Conservation (phyloP, 805 yeast species). For the Wickerhamomyces pijperi region DNA sequence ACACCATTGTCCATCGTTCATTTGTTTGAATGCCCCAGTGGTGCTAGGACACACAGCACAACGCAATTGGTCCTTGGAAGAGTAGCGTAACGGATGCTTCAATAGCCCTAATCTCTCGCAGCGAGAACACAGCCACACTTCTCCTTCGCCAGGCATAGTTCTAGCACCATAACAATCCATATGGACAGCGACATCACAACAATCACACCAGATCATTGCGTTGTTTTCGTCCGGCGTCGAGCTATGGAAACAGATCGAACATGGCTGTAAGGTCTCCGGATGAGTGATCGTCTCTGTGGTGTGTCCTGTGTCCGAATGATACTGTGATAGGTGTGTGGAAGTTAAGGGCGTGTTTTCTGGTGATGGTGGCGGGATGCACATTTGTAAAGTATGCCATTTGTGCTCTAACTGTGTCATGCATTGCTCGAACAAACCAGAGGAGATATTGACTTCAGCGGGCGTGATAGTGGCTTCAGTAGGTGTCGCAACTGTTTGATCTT, state of each 20-base stretch:
- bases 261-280: not conserved
- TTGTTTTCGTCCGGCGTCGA: slow-evolving; percentile 44
- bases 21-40: slow-evolving; percentile 88
- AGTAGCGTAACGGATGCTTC: too few species aligned
- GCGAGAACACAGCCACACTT: slow-evolving; percentile 87
- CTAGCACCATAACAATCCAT: slow-evolving; percentile 97
- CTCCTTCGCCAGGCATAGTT: slow-evolving; percentile 89
- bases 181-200: slow-evolving; percentile 93
- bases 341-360: too few species aligned
- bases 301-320: too few species aligned
- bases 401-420: not conserved
- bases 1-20: slow-evolving; percentile 80
- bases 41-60: slow-evolving; percentile 83
- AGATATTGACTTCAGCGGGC: too few species aligned
- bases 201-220: slow-evolving; percentile 92
- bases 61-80: too few species aligned
- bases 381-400: too few species aligned
- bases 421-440: not conserved
- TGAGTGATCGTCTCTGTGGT: too few species aligned
- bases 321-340: too few species aligned
- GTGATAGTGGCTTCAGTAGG: too few species aligned
- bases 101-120: slow-evolving; percentile 58
- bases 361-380: too few species aligned
- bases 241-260: not conserved
- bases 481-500: too few species aligned